These are phyloP conservation scores for Yamadazyma buinensis DNA, from an alignment of 1,139 yeast species.

Conservation along the genomic window DNA sequence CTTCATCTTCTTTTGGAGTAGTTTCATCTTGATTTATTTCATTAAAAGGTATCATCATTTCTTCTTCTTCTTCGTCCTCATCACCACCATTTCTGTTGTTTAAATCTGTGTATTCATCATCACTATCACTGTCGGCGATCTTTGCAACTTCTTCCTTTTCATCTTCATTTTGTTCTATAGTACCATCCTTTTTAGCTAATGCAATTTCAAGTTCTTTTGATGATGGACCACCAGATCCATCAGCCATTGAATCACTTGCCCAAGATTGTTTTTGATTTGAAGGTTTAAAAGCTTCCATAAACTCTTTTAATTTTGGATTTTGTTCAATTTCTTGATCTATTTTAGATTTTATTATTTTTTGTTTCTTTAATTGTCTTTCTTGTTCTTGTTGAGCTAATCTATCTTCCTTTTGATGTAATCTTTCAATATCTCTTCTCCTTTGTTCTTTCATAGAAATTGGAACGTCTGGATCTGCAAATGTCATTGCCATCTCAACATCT, in stretches of 20 bases:
- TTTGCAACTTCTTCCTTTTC: conserved; percentile 21
- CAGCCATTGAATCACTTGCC: conserved; percentile 69
- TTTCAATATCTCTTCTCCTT: conserved; percentile 51
- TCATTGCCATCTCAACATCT: conserved; percentile 77
- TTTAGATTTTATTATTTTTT: conserved; percentile 24
- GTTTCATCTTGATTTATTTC: conserved; percentile 10
- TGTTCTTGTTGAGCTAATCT: conserved; percentile 45
- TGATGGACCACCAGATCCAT: conserved; percentile 51
- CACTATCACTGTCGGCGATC: conserved; percentile 61
- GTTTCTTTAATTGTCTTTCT: conserved; percentile 24
- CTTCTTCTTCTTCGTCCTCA: conserved; percentile 15
- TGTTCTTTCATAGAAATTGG: conserved; percentile 72
- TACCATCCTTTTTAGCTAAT: conserved; percentile 21
- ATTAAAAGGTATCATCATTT: conserved; percentile 15
- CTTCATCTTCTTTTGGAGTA: conserved; percentile 13
- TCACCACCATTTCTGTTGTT: conserved; percentile 29
- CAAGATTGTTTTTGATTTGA: conserved; percentile 61
- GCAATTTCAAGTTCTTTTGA: conserved; percentile 39
- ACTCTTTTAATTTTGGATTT: conserved; percentile 74
- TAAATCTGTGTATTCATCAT: conserved; percentile 53
- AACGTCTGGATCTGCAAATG: conserved; percentile 76
- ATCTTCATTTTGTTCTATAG: conserved; percentile 12
- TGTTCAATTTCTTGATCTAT: conserved; percentile 57
- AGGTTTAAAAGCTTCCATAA: conserved; percentile 79
- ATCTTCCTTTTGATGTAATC: conserved; percentile 54